Conservation (phyloP, 2,329 filamentous ascomycete genomes). For the Nannizzia gypsea region DNA sequence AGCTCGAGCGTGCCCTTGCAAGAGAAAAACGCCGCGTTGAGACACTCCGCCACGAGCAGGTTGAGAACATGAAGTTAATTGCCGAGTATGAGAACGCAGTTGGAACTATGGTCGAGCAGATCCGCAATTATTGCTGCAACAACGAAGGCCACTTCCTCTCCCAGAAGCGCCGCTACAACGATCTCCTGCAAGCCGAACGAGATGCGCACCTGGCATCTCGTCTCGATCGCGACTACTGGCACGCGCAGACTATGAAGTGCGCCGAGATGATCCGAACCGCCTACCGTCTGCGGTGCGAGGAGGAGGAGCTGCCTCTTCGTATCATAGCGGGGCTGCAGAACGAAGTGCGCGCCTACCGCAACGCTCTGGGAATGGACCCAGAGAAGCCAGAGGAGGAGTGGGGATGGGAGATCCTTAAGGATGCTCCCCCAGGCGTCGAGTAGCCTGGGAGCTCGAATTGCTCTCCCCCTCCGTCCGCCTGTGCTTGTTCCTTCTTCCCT, state of each 20-base stretch:
- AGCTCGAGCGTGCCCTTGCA: conserved; percentile 38
- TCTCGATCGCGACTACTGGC: conserved; percentile 40
- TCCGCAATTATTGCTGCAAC: conserved; percentile 40
- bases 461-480: neutral
- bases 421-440: conserved; percentile 16
- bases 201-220: conserved; percentile 39
- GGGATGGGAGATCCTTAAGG: conserved; percentile 39
- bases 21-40: conserved; percentile 34
- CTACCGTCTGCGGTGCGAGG: conserved; percentile 37
- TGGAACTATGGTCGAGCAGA: conserved; percentile 39
- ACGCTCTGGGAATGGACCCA: conserved; percentile 37
- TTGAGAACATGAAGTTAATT: conserved; percentile 38
- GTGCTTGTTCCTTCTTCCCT: neutral
- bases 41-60: conserved; percentile 35
- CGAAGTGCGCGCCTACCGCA: conserved; percentile 38
- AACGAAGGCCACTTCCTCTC: conserved; percentile 38
- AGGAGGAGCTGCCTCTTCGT: conserved; percentile 35
- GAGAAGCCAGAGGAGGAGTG: conserved; percentile 40
- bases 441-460: conserved; percentile 6
- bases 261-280: conserved; percentile 40
- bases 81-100: conserved; percentile 38
- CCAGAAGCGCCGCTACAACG: conserved; percentile 39
- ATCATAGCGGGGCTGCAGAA: conserved; percentile 38
- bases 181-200: conserved; percentile 39
- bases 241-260: conserved; percentile 36